These are phyloP conservation scores for Rhizopogon roseolus DNA, from an alignment of 768 basidiomycete species.

Conservation along the genomic window DNA sequence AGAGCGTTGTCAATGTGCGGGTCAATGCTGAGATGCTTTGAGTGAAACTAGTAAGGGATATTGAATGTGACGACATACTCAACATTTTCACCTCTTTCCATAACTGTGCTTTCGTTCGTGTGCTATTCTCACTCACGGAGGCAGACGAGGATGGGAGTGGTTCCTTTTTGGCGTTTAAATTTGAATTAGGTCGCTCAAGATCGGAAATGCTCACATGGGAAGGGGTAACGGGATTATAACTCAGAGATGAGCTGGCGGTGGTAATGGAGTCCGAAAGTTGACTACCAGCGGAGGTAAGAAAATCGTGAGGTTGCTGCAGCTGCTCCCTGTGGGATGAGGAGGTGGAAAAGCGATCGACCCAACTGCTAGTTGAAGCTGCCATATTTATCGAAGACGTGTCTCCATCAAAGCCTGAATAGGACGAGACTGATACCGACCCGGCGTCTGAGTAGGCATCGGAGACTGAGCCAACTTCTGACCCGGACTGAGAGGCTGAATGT, in stretches of 20 bases:
- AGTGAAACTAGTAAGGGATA: background rate
- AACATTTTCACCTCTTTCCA: slow-evolving; percentile 94
- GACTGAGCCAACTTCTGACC: slow-evolving; percentile 32
- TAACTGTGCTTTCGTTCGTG: slow-evolving; percentile 70
- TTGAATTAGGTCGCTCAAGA: background rate
- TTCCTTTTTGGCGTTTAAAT: background rate
- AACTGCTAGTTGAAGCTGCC: slow-evolving; percentile 34
- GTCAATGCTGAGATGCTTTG: slow-evolving; percentile 62
- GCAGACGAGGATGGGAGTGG: background rate
- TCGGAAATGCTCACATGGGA: background rate
- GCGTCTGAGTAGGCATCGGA: slow-evolving; percentile 41
- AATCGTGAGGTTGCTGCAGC: slow-evolving; percentile 10
- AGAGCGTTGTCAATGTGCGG: slow-evolving; percentile 79
- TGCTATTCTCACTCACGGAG: slow-evolving; percentile 12
- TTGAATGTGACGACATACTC: slow-evolving; percentile 37
- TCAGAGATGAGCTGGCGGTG: slow-evolving; percentile 31
- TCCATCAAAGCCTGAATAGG: slow-evolving; percentile 32
- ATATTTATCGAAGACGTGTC: slow-evolving; percentile 28
- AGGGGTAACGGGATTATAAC: slow-evolving; percentile 6
- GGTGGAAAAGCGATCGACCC: slow-evolving; percentile 37
- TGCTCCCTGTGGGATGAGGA: background rate
- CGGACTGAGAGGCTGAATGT: slow-evolving; percentile 23
- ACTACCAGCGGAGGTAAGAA: slow-evolving; percentile 7
- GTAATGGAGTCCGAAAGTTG: slow-evolving; percentile 39
- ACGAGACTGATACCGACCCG: slow-evolving; percentile 36